Evolutionary conservation across 257 asterid species (phyloP), one percentile per base, ranked within the genome.

Genomic region (Voacanga thouarsii): DNA sequence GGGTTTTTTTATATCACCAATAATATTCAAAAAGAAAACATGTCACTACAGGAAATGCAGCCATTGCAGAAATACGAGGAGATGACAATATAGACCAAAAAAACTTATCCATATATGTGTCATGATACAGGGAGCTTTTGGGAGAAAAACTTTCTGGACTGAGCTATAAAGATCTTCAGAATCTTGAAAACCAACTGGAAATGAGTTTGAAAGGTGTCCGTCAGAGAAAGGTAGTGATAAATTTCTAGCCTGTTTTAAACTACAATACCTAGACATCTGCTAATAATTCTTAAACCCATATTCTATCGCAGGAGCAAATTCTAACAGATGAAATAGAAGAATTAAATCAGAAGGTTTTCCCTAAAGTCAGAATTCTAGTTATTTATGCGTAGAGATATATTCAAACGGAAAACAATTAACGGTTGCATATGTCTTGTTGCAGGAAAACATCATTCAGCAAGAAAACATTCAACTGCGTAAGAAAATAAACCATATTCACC

Each of bases 71-170:
- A 47, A 47, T 8, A 47, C 14, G 7, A 47, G 51, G 51, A 47
- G 14, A 47, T 47, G 51, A 47, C 47, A 44, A 8, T 44, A 44
- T 44, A 8, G 14, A 47, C 51, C 51, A 47, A 1, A 33, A 47
- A 47, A 47, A 47, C 51, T 47, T 8, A 11, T 7, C 71, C 2
- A 10, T 66, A 5, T 37, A 1, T 26, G 7, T 41, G 12, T 26
- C 43, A 44, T 50, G 41, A 16, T 67, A 60, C 84, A 91, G 97
- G 86, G 86, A 86, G 81, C 89, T 91, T 78, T 61, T 91, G 88
- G 97, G 97, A 61, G 89, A 87, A 83, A 91, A 86, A 68, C 91
- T 91, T 78, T 85, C 89, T 74, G 97, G 93, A 78, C 81, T 90
- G 85, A 59, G 77, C 85, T 65, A 79, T 86, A 85, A 82, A 59